Base-by-base conservation (phyloP, 1,284 basidiomycete genomes). In the Naganishia sp. region DNA sequence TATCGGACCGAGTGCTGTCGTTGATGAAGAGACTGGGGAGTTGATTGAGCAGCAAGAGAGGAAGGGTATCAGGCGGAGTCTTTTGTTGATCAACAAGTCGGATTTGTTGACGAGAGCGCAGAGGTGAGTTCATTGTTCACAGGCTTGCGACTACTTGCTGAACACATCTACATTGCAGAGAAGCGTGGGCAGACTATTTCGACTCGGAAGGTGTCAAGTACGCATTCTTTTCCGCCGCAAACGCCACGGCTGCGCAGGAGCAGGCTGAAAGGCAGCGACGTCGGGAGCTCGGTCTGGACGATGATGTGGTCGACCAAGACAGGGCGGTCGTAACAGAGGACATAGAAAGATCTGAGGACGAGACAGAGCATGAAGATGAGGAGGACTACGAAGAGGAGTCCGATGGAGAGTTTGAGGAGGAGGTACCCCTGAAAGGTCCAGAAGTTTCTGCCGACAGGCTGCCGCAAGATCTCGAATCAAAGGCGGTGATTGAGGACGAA, bases 41-140 rank as follows among this genome's bases (percentile, higher is more conserved):
- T 74, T 79, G 2, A 36, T 52, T 2, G 52, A 43, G 21, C 52
- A 43, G 18, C 53, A 66, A 43, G 75, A 77, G 0, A 90, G 90
- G 0, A 86, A 83, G 72, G 88, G 88, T 11, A 79, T 80, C 75
- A 83, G 94, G 73, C 86, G 83, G 75, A 90, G 85, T 73, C 80
- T 99, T 72, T 80, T 99, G 48, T 84, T 99, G 64, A 91, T 99
- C 78, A 99, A 99, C 80, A 99, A 99, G 80, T 87, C 95, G 3
- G 96, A 99, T 82, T 80, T 99, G 57, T 81, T 99, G 70, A 96
- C 92, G 16, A 83, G 85, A 7, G 84, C 88, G 66, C 96, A 99
- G 81, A 86, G 95, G 89, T 90, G 71, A 68, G 83, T 72, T 42
- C 49, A 13, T 39, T 13, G 36, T 5, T 39, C 36, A 7, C 9